phyloP scores from a whole-genome alignment of 2,329 filamentous ascomycete species.

The Lecanicillium sp. region DNA sequence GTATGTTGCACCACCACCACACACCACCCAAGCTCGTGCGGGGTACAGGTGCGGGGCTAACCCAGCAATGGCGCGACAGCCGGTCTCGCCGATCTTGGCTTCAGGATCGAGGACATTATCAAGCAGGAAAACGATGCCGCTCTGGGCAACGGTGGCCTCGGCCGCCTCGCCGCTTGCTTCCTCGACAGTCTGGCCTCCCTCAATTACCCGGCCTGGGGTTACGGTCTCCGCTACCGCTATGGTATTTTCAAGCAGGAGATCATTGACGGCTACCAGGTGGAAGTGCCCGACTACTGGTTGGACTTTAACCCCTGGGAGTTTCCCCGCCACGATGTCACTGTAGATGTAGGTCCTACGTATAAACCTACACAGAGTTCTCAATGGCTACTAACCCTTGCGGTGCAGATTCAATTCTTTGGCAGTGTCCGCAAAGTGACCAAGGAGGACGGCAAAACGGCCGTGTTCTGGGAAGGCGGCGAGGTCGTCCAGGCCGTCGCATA shows the following conservation, averaged over 20 bases:
- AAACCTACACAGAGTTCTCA: background rate
- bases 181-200: slow-evolving; percentile 91
- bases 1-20: slow-evolving; percentile 42
- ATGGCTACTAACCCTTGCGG: slow-evolving; percentile 5
- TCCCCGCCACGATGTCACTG: slow-evolving; percentile 81
- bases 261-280: slow-evolving; percentile 93
- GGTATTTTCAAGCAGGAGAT: slow-evolving; percentile 99
- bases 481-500: slow-evolving; percentile 88
- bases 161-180: slow-evolving; percentile 91
- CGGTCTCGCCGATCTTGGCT: slow-evolving; percentile 81
- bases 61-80: slow-evolving; percentile 41
- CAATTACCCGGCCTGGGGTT: slow-evolving; percentile 96
- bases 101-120: slow-evolving; percentile 94
- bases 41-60: background rate
- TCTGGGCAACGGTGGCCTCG: slow-evolving; percentile 90
- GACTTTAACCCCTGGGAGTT: slow-evolving; percentile 99
- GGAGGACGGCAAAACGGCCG: slow-evolving; percentile 64
- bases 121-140: slow-evolving; percentile 93
- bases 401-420: slow-evolving; percentile 85
- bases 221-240: slow-evolving; percentile 90
- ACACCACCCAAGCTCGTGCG: background rate
- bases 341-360: slow-evolving; percentile 54
- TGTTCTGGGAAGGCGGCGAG: slow-evolving; percentile 87
- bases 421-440: slow-evolving; percentile 69
- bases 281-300: slow-evolving; percentile 97